Percentiles rank a stretch among this genome's conserved stretches.
These are phyloP conservation scores for Staphylotrichum longicolle DNA, from an alignment of 495 filamentous ascomycete species.

Conservation along the genomic window DNA sequence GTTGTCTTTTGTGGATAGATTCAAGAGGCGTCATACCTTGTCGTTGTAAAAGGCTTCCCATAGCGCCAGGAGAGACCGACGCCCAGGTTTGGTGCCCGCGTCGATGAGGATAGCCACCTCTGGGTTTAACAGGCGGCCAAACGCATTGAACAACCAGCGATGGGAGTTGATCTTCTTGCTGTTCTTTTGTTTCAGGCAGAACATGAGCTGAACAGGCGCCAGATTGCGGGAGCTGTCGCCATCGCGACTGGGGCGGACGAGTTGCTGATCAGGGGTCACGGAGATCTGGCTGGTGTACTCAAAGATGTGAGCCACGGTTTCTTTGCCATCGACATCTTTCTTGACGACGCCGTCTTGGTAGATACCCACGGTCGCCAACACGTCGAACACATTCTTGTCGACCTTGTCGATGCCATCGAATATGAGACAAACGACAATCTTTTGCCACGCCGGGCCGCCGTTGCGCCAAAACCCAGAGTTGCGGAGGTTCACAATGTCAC, in stretches of 20 bases:
- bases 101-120: slow-evolving; percentile 96
- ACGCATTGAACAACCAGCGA: slow-evolving; percentile 96
- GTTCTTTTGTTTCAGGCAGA: slow-evolving; percentile 98
- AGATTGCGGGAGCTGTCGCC: slow-evolving; percentile 81
- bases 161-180: slow-evolving; percentile 99
- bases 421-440: slow-evolving; percentile 96
- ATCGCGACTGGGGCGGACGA: slow-evolving; percentile 73
- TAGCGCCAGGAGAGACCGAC: slow-evolving; percentile 83
- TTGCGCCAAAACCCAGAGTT: slow-evolving; percentile 99
- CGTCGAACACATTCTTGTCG: slow-evolving; percentile 91
- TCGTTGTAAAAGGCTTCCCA: slow-evolving; percentile 99
- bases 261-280: slow-evolving; percentile 93
- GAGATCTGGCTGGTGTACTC: slow-evolving; percentile 98
- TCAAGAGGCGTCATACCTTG: slow-evolving; percentile 51
- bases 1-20: too few relatives aligned
- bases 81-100: slow-evolving; percentile 90
- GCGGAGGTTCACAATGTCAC: slow-evolving; percentile 96
- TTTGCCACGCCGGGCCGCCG: slow-evolving; percentile 97
- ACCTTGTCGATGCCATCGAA: slow-evolving; percentile 98
- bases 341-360: slow-evolving; percentile 99
- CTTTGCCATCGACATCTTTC: slow-evolving; percentile 94
- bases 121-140: slow-evolving; percentile 92
- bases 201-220: slow-evolving; percentile 97
- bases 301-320: slow-evolving; percentile 95
- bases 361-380: slow-evolving; percentile 89